Conservation (phyloP, 148 eudicot genomes). For the Rhododendron ferrugineum region DNA sequence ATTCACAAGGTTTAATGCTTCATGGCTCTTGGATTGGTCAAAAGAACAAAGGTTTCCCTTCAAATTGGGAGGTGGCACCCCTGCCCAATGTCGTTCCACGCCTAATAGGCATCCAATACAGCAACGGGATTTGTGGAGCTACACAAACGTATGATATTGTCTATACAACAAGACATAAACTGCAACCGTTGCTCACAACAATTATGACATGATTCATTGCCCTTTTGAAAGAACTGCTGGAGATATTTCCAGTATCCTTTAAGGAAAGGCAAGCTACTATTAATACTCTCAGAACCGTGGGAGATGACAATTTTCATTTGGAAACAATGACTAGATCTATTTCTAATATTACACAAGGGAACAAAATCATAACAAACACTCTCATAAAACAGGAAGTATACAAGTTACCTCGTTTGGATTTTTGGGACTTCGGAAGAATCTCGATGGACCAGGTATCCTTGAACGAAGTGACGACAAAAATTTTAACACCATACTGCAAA, state of each 20-base stretch:
- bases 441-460: slow-evolving; percentile 85
- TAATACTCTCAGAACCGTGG: no score
- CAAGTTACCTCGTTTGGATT: slow-evolving; percentile 64
- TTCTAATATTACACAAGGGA: not conserved
- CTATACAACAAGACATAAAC: not conserved
- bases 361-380: slow-evolving; percentile 3
- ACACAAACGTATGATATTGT: not conserved
- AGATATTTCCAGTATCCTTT: not conserved
- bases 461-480: slow-evolving; percentile 75
- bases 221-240: not conserved
- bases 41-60: not conserved
- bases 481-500: slow-evolving; percentile 83
- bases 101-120: not conserved
- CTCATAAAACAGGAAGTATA: not conserved
- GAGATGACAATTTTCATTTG: not conserved
- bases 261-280: not conserved
- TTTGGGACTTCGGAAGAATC: slow-evolving; percentile 70
- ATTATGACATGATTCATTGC: not conserved
- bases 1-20: not conserved
- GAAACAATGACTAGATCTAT: not conserved
- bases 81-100: not conserved
- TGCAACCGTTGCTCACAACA: not conserved
- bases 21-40: not conserved
- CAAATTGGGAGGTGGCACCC: not conserved
- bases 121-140: not conserved